A percentile compares a stretch with the other conserved stretches of the same genome.
phyloP scores from a whole-genome alignment of 768 basidiomycete species.

The Lentinula guzmanii region DNA sequence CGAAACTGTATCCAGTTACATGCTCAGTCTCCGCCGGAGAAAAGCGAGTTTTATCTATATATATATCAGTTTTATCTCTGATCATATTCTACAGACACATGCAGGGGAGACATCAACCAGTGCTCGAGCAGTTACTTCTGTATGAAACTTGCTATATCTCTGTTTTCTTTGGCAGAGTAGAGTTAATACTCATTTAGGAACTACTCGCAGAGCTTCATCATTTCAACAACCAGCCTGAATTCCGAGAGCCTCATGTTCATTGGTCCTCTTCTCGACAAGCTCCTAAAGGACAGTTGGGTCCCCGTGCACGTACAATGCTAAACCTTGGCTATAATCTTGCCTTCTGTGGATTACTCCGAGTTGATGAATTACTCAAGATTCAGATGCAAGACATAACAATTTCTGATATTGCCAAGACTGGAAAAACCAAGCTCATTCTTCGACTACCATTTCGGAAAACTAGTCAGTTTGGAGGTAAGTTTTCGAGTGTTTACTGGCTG shows the following conservation, averaged over 20 bases:
- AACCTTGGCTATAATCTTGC: slow-evolving; percentile 3
- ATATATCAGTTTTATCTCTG: not conserved
- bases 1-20: slow-evolving; percentile 11
- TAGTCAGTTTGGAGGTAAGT: slow-evolving; percentile 14
- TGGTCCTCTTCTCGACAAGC: not conserved
- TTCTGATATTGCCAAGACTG: not conserved
- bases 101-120: slow-evolving; percentile 11
- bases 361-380: slow-evolving; percentile 15
- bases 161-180: not conserved
- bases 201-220: slow-evolving; percentile 7
- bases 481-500: not conserved
- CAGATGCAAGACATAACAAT: slow-evolving; percentile 8
- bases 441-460: slow-evolving; percentile 13
- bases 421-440: slow-evolving; percentile 2
- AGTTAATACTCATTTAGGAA: slow-evolving; percentile 3
- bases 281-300: not conserved
- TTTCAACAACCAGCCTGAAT: slow-evolving; percentile 6
- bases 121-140: slow-evolving; percentile 12
- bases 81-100: slow-evolving; percentile 4
- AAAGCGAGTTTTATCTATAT: not conserved
- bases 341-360: slow-evolving; percentile 13
- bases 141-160: not conserved
- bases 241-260: not conserved
- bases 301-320: not conserved
- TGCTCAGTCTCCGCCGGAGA: slow-evolving; percentile 10